Conservation (phyloP, 371 early-diverging fungal species). For the Aphelidium insulamus region DNA sequence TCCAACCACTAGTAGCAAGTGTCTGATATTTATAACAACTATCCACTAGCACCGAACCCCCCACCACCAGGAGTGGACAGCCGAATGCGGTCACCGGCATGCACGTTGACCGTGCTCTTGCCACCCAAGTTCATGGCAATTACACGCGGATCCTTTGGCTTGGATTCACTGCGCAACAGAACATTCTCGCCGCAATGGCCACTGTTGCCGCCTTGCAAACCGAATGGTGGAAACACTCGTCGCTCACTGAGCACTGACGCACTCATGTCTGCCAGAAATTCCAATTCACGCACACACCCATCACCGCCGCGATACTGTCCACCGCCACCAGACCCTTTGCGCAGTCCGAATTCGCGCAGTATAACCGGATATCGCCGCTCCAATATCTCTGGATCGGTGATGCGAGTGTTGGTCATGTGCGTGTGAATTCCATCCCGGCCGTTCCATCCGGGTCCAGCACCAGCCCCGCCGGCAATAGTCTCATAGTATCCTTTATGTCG, state of each 20-base stretch:
- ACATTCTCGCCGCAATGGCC: slow-evolving; percentile 52
- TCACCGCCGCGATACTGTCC: slow-evolving; percentile 67
- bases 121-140: slow-evolving; percentile 47
- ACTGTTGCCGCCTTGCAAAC: slow-evolving; percentile 57
- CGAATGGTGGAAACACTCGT: slow-evolving; percentile 73
- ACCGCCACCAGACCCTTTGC: slow-evolving; percentile 55
- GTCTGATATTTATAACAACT: too few relatives aligned
- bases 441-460: slow-evolving; percentile 74
- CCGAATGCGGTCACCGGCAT: slow-evolving; percentile 48
- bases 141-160: background rate
- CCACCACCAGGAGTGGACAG: slow-evolving; percentile 88
- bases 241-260: slow-evolving; percentile 83
- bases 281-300: slow-evolving; percentile 63
- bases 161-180: slow-evolving; percentile 30
- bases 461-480: slow-evolving; percentile 64
- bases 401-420: slow-evolving; percentile 92
- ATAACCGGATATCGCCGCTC: slow-evolving; percentile 87
- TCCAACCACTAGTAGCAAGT: too few relatives aligned
- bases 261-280: slow-evolving; percentile 47
- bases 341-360: slow-evolving; percentile 55
- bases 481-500: slow-evolving; percentile 65
- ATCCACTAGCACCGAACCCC: too few relatives aligned
- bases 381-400: slow-evolving; percentile 87
- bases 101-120: slow-evolving; percentile 56
- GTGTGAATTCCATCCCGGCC: slow-evolving; percentile 54